Evolutionary conservation across 371 early-diverging fungal genomes (phyloP).

Genomic region (Enteropsectra breve): DNA sequence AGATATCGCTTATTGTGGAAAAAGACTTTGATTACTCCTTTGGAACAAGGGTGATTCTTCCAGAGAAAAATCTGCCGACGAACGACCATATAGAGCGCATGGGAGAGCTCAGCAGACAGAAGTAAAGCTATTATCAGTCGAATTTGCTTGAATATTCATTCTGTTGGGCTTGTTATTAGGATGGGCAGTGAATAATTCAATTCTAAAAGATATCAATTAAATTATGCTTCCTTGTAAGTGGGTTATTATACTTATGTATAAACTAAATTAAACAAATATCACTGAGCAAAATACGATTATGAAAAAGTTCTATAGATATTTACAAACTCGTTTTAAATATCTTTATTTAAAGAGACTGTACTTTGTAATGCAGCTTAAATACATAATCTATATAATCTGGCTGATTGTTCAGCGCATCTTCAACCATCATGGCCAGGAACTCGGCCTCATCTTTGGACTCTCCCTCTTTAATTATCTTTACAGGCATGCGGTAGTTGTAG

Average conservation of each 20-base stretch:
- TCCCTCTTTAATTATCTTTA: slow-evolving; percentile 7
- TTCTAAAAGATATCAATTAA: too few species aligned
- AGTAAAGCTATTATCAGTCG: too few species aligned
- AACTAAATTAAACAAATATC: too few species aligned
- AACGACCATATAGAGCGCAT: slow-evolving; percentile 44
- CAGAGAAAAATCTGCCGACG: slow-evolving; percentile 8
- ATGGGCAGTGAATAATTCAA: too few species aligned
- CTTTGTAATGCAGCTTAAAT: slow-evolving; percentile 42
- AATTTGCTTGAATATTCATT: too few species aligned
- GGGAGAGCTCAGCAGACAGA: slow-evolving; percentile 47
- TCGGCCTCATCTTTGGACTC: slow-evolving; percentile 29
- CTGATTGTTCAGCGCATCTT: slow-evolving; percentile 51
- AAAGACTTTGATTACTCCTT: slow-evolving; percentile 60
- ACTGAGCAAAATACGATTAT: too few species aligned
- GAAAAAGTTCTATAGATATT: not conserved
- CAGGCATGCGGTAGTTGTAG: slow-evolving; percentile 24
- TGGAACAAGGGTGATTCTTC: slow-evolving; percentile 30
- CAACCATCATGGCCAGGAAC: slow-evolving; percentile 51
- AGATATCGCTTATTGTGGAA: slow-evolving; percentile 58
- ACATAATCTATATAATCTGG: slow-evolving; percentile 45
- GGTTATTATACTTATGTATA: too few species aligned
- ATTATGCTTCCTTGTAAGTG: too few species aligned
- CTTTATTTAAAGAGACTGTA: slow-evolving; percentile 20
- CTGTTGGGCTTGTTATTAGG: too few species aligned
- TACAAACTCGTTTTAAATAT: not conserved